These are phyloP conservation scores for Wolfiporia cocos DNA, from an alignment of 1,284 basidiomycete genomes.

Conservation along the genomic window DNA sequence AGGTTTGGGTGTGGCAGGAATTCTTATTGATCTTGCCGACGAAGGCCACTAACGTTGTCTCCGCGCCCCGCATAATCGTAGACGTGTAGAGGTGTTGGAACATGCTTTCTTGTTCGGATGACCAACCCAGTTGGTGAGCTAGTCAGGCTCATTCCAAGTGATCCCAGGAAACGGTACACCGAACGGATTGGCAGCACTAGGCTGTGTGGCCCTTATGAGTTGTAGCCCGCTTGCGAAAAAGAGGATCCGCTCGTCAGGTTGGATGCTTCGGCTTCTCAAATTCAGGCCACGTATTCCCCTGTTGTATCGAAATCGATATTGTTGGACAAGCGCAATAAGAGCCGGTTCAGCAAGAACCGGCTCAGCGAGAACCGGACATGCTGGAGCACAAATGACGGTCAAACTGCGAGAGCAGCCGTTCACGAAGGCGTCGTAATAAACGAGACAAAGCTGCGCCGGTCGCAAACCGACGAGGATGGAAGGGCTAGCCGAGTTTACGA, in stretches of 20 bases:
- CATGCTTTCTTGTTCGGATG: conserved; percentile 41
- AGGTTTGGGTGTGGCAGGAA: conserved; percentile 36
- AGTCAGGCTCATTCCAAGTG: conserved; percentile 36
- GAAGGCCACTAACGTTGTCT: conserved; percentile 32
- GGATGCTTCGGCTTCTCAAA: too few relatives aligned
- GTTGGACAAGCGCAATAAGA: too few relatives aligned
- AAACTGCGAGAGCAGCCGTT: too few relatives aligned
- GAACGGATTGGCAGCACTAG: conserved; percentile 35
- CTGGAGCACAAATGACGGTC: too few relatives aligned
- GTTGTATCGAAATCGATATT: too few relatives aligned
- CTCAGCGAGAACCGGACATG: too few relatives aligned
- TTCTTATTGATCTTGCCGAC: conserved; percentile 29
- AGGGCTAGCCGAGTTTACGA: too few relatives aligned
- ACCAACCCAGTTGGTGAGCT: conserved; percentile 52
- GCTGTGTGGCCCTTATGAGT: conserved; percentile 14
- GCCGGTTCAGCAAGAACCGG: too few relatives aligned
- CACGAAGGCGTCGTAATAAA: too few relatives aligned
- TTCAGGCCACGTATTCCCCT: too few relatives aligned
- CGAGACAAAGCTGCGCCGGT: too few relatives aligned
- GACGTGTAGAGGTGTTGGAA: conserved; percentile 34
- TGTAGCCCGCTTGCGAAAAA: conserved; percentile 39
- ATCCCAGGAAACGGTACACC: conserved; percentile 39
- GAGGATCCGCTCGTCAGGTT: conserved; percentile 57
- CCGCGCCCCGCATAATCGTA: conserved; percentile 50
- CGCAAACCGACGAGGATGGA: too few relatives aligned